These are phyloP conservation scores for Cladosporium sp. DNA, from an alignment of 2,329 filamentous ascomycete genomes.

Conservation along the genomic window DNA sequence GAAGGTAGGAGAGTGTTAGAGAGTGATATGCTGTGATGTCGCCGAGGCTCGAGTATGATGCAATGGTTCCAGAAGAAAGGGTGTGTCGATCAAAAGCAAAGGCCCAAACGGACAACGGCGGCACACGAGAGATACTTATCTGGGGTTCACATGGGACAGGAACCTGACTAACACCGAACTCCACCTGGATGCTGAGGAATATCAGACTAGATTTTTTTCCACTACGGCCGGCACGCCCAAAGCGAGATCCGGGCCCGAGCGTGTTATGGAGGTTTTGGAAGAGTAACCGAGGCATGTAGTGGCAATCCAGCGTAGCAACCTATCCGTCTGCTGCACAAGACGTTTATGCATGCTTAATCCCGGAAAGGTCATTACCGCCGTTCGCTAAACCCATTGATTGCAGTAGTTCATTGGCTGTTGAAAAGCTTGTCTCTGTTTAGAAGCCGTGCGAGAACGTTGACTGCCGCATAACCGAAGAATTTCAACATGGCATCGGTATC, in stretches of 20 bases:
- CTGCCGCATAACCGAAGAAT: slow-evolving; percentile 6
- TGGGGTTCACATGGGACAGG: background rate
- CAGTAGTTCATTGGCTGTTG: background rate
- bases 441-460: too few relatives aligned
- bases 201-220: slow-evolving; percentile 10
- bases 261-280: too few relatives aligned
- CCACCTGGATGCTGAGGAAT: slow-evolving; percentile 2
- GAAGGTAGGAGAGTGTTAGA: background rate
- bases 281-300: slow-evolving; percentile 8
- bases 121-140: slow-evolving; percentile 6
- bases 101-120: background rate
- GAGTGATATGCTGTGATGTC: background rate
- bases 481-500: background rate
- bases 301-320: slow-evolving; percentile 3
- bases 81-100: slow-evolving; percentile 11
- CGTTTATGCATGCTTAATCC: slow-evolving; percentile 7
- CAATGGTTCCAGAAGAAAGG: slow-evolving; percentile 8
- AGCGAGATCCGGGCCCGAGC: background rate
- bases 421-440: slow-evolving; percentile 5
- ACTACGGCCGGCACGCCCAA: slow-evolving; percentile 4
- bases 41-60: slow-evolving; percentile 3
- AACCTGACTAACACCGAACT: slow-evolving; percentile 6
- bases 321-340: slow-evolving; percentile 6
- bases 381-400: background rate
- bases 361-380: background rate